These are phyloP conservation scores for Zalaria obscura DNA, from an alignment of 2,329 filamentous ascomycete genomes.

Conservation along the genomic window DNA sequence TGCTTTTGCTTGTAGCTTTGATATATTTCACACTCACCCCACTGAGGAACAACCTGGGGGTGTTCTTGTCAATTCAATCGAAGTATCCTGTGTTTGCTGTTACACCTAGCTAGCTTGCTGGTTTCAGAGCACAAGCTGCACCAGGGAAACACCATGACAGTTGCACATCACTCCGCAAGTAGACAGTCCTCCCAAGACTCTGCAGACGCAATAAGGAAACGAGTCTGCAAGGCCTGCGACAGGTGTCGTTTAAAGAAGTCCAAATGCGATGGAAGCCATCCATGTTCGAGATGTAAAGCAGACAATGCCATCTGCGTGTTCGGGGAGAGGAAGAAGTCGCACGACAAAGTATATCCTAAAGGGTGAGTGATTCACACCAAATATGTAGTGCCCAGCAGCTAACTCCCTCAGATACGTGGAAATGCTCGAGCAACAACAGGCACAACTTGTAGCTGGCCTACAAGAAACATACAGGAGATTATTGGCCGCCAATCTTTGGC, in stretches of 20 bases:
- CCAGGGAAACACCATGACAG: neutral
- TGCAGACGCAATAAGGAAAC: constrained; percentile 36
- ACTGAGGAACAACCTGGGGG: neutral
- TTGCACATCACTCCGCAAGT: neutral
- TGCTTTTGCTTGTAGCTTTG: no score
- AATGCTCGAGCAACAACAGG: constrained; percentile 53
- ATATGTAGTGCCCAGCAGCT: neutral
- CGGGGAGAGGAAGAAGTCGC: constrained; percentile 50
- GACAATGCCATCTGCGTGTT: constrained; percentile 53
- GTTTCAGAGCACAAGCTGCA: neutral
- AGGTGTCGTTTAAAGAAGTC: constrained; percentile 53
- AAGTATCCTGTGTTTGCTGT: neutral
- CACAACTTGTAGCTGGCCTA: constrained; percentile 45
- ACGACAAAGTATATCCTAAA: constrained; percentile 56
- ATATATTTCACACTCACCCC: no score
- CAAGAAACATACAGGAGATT: constrained; percentile 45
- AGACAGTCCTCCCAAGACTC: constrained; percentile 4
- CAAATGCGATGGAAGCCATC: constrained; percentile 50
- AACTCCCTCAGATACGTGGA: constrained; percentile 40
- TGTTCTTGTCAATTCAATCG: neutral
- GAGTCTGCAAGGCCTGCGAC: constrained; percentile 54
- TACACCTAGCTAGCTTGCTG: neutral
- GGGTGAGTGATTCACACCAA: constrained; percentile 27
- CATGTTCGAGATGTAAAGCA: constrained; percentile 46
- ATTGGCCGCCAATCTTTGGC: constrained; percentile 40